Evolutionary conservation across 2,329 filamentous ascomycete genomes (phyloP).

Genomic region (Penicillium sp.): DNA sequence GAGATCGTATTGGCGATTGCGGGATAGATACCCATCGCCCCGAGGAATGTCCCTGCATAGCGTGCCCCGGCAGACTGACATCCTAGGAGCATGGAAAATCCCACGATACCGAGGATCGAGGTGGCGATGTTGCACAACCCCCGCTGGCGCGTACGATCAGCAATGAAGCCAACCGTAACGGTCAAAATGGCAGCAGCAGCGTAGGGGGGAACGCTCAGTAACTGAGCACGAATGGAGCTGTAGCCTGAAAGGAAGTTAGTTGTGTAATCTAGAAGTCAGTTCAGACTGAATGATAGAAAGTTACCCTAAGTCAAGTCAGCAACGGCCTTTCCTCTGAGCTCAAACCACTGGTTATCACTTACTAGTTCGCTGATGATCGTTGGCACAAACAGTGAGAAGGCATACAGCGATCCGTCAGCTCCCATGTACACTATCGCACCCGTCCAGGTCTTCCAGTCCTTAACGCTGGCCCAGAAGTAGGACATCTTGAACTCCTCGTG

Average conservation of each 20-base stretch:
- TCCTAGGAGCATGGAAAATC: conserved; percentile 76
- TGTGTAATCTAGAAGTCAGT: background rate
- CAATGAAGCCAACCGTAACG: conserved; percentile 68
- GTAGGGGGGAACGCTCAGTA: conserved; percentile 75
- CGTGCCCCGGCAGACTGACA: conserved; percentile 65
- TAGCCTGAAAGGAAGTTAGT: conserved; percentile 46
- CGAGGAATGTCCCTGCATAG: conserved; percentile 82
- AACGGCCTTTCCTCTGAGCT: background rate
- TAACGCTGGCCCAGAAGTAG: conserved; percentile 71
- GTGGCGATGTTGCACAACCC: conserved; percentile 78
- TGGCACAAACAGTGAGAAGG: conserved; percentile 60
- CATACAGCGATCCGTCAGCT: conserved; percentile 62
- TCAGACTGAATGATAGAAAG: background rate
- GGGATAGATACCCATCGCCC: conserved; percentile 84
- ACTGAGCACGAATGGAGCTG: conserved; percentile 63
- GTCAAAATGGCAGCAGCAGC: conserved; percentile 70
- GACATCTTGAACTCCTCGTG: conserved; percentile 72
- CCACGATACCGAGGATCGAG: conserved; percentile 69
- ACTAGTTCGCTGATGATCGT: conserved; percentile 67
- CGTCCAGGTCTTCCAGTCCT: conserved; percentile 81
- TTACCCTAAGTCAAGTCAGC: conserved; percentile 8
- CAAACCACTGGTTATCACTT: conserved; percentile 9
- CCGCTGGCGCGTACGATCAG: conserved; percentile 71
- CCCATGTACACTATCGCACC: conserved; percentile 80
- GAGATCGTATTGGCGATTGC: conserved; percentile 83